Evolutionary conservation across 306 rosid genomes (phyloP), one percentile per base, ranked within the genome.

Genomic region (Sesbania bispinosa): DNA sequence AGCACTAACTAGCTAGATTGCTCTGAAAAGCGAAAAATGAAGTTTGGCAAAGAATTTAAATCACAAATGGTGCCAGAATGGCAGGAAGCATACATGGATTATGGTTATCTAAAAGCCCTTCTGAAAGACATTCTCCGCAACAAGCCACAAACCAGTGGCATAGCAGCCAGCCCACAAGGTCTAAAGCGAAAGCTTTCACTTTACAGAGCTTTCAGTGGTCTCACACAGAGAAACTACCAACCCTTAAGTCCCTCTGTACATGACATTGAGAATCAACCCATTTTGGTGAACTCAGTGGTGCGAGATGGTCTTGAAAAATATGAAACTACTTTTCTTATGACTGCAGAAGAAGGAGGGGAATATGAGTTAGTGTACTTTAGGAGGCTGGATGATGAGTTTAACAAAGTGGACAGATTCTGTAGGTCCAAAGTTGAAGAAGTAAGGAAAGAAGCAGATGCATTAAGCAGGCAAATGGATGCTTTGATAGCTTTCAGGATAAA

Each of bases 21-120:
- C 73, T 7, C 14, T 1, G 4, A 47, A 36, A 53, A 29, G 43
- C 47, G 18, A 7, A 67, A 75, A 53, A 65, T 86, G 96, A 90
- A 90, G 85, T 90, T 90, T 65, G 92, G 96, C 39, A 86, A 86
- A 81, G 88, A 90, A 63, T n/a, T n/a, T n/a, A n/a, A n/a, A n/a
- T n/a, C n/a, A n/a, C n/a, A n/a, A n/a, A n/a, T n/a, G n/a, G n/a
- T 88, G 79, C 89, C 91, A 14, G 96, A 90, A 70, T 90, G 96
- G 96, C 83, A 81, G 14, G 80, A 77, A 42, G 96, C 96, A 5
- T 90, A 90, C 89, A 86, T 86, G 89, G 73, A 88, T 29, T 90
- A 88, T 54, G 53, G 52, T 46, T 27, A 62, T 51, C 73, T 88
- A 0, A 90, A 88, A 29, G 14, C 89, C 55, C 70, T 87, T 52